phyloP scores from a whole-genome alignment of 1,284 basidiomycete species.

The Tylopilus sp. region DNA sequence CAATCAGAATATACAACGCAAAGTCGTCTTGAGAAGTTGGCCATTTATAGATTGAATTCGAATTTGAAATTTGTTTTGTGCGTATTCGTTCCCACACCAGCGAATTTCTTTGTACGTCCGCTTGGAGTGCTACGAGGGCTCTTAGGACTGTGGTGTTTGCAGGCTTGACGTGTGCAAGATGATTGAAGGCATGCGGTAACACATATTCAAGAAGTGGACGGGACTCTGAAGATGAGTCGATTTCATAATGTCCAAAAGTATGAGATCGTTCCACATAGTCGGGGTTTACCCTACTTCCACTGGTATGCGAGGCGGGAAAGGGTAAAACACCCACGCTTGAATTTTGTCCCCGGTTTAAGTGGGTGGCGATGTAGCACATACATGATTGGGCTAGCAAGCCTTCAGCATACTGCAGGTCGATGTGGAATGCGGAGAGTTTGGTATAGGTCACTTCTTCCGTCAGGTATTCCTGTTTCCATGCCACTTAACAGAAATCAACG shows the following conservation, averaged over 20 bases:
- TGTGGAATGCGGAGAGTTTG: conserved; percentile 4
- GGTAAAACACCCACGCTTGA: neutral
- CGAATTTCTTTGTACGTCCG: conserved; percentile 4
- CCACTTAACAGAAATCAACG: neutral
- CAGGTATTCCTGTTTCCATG: conserved; percentile 13
- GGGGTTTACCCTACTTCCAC: neutral
- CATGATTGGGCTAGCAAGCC: conserved; percentile 5
- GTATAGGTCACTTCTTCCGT: neutral
- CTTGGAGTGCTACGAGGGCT: conserved; percentile 1
- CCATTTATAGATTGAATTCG: neutral
- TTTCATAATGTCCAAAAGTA: neutral
- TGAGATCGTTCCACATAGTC: neutral
- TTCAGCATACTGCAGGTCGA: conserved; percentile 11
- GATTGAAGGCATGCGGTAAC: conserved; percentile 9
- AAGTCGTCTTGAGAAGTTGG: conserved; percentile 15
- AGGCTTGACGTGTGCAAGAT: conserved; percentile 8
- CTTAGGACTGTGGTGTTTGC: neutral
- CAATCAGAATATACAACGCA: conserved; percentile 11
- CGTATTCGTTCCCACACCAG: conserved; percentile 12
- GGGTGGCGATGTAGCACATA: conserved; percentile 14
- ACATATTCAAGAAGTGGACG: conserved; percentile 15
- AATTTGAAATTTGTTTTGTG: neutral
- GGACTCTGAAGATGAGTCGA: neutral
- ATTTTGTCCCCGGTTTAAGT: neutral
- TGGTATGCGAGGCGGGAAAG: neutral